Percentiles rank a stretch among this genome's conserved stretches.
phyloP scores from a whole-genome alignment of 2,329 filamentous ascomycete species.

The Colletotrichum echinochloae region DNA sequence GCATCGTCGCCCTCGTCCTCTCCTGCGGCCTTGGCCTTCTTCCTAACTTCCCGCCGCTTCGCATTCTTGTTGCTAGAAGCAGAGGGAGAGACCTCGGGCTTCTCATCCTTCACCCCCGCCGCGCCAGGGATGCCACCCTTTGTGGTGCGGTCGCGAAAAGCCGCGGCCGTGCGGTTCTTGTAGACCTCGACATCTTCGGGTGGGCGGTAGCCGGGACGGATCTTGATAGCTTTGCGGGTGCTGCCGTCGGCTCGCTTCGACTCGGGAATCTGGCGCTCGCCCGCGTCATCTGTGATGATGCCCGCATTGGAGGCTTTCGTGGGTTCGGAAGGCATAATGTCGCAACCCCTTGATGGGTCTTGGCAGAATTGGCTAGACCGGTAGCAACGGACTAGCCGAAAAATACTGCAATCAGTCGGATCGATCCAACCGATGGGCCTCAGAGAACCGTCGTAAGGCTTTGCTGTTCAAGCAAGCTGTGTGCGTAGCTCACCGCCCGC shows the following conservation, averaged over 20 bases:
- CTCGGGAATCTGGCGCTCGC: constrained; percentile 89
- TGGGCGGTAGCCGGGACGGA: constrained; percentile 91
- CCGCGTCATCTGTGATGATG: constrained; percentile 81
- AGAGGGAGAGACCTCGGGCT: constrained; percentile 57
- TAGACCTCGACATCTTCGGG: constrained; percentile 97
- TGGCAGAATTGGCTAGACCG: background rate
- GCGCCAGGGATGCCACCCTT: constrained; percentile 79
- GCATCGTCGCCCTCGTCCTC: constrained; percentile 66
- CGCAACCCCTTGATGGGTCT: background rate
- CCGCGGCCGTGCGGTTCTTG: constrained; percentile 90
- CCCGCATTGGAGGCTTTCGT: constrained; percentile 70
- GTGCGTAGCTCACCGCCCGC: constrained; percentile 9
- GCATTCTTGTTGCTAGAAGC: constrained; percentile 84
- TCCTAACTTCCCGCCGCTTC: constrained; percentile 72
- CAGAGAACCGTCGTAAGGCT: constrained; percentile 2
- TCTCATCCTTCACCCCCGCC: constrained; percentile 65
- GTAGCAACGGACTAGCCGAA: background rate
- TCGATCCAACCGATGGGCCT: constrained; percentile 14
- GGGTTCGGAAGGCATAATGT: constrained; percentile 51
- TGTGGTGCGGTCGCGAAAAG: constrained; percentile 80
- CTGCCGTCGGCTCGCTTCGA: constrained; percentile 89
- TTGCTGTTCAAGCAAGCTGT: constrained; percentile 8
- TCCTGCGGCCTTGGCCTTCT: constrained; percentile 64
- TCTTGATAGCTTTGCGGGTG: constrained; percentile 92
- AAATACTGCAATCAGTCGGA: background rate